Percentiles rank a stretch among this genome's conserved stretches.
Evolutionary conservation across 495 filamentous ascomycete genomes (phyloP).

Genomic region (Platismatia glauca): DNA sequence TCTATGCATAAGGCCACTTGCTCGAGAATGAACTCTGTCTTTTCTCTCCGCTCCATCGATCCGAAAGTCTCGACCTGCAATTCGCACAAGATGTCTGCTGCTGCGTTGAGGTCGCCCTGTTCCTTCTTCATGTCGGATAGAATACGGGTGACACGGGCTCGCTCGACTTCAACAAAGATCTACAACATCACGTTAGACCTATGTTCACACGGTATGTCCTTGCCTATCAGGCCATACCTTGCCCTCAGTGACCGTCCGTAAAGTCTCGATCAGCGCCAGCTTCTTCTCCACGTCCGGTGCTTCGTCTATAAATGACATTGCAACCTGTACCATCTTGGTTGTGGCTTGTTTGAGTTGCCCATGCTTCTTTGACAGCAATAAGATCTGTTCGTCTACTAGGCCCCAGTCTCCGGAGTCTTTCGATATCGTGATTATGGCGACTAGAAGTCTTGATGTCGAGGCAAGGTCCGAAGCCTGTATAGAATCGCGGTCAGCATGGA

Average conservation of each 20-base stretch:
- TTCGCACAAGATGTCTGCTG: constrained; percentile 89
- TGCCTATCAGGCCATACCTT: constrained; percentile 49
- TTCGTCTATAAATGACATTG: constrained; percentile 84
- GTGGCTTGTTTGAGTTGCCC: constrained; percentile 97
- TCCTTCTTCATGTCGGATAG: constrained; percentile 93
- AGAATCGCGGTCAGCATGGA: constrained; percentile 1
- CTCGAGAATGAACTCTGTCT: constrained; percentile 95
- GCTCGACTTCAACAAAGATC: constrained; percentile 98
- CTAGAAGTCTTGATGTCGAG: constrained; percentile 79
- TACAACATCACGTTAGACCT: constrained; percentile 26
- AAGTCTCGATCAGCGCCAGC: constrained; percentile 83
- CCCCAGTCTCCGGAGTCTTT: constrained; percentile 88
- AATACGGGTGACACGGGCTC: constrained; percentile 88
- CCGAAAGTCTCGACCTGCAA: constrained; percentile 98
- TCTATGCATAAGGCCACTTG: constrained; percentile 94
- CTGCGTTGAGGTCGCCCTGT: constrained; percentile 82
- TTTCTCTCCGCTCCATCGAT: constrained; percentile 93
- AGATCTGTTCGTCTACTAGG: constrained; percentile 89
- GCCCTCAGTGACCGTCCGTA: constrained; percentile 94
- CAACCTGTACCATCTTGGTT: constrained; percentile 96
- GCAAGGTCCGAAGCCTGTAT: constrained; percentile 82
- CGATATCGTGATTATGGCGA: constrained; percentile 85
- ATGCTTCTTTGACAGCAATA: constrained; percentile 97
- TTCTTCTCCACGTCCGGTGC: constrained; percentile 75
- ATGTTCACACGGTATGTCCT: neutral